Base-by-base conservation (phyloP, 1,139 yeast genomes). In the Sugiyamaella pinicola region DNA sequence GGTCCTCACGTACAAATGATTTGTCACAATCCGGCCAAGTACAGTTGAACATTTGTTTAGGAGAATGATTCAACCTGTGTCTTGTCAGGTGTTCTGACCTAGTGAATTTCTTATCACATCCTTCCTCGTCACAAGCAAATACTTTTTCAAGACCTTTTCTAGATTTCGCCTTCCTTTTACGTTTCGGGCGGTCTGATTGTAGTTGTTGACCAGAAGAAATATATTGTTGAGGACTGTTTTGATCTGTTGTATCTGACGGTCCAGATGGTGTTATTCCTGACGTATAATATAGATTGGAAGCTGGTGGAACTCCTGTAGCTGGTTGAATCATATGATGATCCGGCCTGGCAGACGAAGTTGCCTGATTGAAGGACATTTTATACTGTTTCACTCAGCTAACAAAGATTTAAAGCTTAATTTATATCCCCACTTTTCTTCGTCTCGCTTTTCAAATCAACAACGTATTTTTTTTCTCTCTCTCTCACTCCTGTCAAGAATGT, bases 61-160 rank as follows among this genome's bases (percentile, higher is more conserved):
- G 75, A 34, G 68, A 67, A 47, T 66, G 78, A 55, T 69, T 72
- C 21, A 68, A 61, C 53, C 66, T 69, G 53, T 74, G 78, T 33
- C 78, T 61, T 2, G 66, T 58, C 8, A 74, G 64, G 58, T 74
- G 79, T 56, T 74, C 78, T 5, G 70, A 62, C 55, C 88, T 71
- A 1, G 87, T 81, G 63, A 83, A 83, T 57, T 75, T 76, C 67
- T 83, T 83, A 10, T 80, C 83, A 64, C 88, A 83, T 34, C 75
- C 76, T 42, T 78, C 76, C 63, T 74, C 79, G n/a, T 75, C 74
- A 63, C 88, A 83, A 12, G 47, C 64, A 57, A 62, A 71, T 24
- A 58, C 56, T 55, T 69, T 68, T 31, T 62, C 67, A 6, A 68
- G 62, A 4, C 71, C 71, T 54, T 67, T 69, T 39, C 50, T 38